Evolutionary conservation across 345 rosid species (phyloP), one percentile per base, ranked within the genome.

Genomic region (Hirschfeldia incana): DNA sequence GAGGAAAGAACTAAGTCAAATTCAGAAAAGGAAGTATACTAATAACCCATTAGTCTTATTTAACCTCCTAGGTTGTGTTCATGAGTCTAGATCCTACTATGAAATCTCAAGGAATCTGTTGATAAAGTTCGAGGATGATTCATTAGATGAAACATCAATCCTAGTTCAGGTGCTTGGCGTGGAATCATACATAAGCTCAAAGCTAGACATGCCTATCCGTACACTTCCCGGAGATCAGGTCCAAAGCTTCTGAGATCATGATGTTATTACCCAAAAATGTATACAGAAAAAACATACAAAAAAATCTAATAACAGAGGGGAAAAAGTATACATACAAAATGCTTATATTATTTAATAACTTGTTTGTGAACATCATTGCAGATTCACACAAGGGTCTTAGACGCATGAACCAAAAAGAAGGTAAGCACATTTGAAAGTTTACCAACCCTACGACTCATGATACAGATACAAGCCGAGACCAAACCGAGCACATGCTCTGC

Each of bases 181-280:
- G 30, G 97, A 93, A 66, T 82, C 98, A 55, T 93, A 96, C 37
- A 86, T 95, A 12, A 93, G 98, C 82, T 88, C 97, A 69, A 86
- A 88, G 92, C 87, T 95, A 53, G 98, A 95, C 86, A 89, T 95
- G 98, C 93, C 99, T 55, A 89, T 91, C 81, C 96, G 97, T 59
- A 49, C 79, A 76, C 66, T 95, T 82, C 91, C 96, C 0, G 99
- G 99, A 8, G 84, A 91, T 85, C 96, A 95, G 72, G 93, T 77
- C 87, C 89, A 49, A 91, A 86, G 74, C 85, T 81, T 74, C 65
- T 88, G 78, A 85, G 83, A 78, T 83, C 89, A 55, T 85, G 75
- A 39, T 61, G 16, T 27, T 53, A 8, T 36, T 30, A 39, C 76
- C 6, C n/a, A 39, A 71, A 71, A 60, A 51, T 74, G 66, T 74